Conservation (phyloP, 768 basidiomycete species). For the Lactarius tabidus region DNA sequence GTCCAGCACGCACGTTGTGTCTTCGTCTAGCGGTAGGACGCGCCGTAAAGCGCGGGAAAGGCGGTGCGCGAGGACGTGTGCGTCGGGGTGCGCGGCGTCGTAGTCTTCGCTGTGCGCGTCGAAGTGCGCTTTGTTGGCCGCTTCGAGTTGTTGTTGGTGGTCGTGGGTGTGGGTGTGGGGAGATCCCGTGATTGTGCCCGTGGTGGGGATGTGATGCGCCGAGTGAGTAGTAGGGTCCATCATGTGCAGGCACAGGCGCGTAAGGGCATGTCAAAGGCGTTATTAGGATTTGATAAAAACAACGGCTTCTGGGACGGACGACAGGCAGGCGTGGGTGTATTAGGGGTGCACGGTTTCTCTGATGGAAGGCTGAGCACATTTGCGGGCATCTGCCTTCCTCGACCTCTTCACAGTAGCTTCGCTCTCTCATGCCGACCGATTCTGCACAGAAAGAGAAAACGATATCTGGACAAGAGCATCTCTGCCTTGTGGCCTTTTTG, state of each 20-base stretch:
- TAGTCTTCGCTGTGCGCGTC: slow-evolving; percentile 7
- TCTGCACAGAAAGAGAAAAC: neutral
- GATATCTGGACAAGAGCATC: neutral
- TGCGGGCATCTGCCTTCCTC: no score
- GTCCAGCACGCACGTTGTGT: slow-evolving; percentile 8
- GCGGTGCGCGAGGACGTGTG: slow-evolving; percentile 4
- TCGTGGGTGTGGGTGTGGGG: neutral
- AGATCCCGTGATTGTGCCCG: neutral
- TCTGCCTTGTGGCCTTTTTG: slow-evolving; percentile 1
- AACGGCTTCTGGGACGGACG: no score
- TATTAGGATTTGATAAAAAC: slow-evolving; percentile 1
- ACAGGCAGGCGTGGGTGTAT: neutral
- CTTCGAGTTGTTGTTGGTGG: slow-evolving; percentile 2
- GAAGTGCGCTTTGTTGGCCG: slow-evolving; percentile 16
- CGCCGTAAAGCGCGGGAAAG: neutral
- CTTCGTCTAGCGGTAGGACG: slow-evolving; percentile 7
- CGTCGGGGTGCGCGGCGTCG: slow-evolving; percentile 7
- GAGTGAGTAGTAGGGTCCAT: neutral
- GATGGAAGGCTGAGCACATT: neutral
- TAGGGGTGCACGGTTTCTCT: neutral
- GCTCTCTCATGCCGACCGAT: no score
- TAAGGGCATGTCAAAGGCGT: no score
- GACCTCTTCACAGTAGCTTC: neutral
- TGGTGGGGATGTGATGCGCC: neutral
- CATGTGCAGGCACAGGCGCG: neutral